These are phyloP conservation scores for Quercus mongolica DNA, from an alignment of 306 rosid genomes.

Conservation along the genomic window DNA sequence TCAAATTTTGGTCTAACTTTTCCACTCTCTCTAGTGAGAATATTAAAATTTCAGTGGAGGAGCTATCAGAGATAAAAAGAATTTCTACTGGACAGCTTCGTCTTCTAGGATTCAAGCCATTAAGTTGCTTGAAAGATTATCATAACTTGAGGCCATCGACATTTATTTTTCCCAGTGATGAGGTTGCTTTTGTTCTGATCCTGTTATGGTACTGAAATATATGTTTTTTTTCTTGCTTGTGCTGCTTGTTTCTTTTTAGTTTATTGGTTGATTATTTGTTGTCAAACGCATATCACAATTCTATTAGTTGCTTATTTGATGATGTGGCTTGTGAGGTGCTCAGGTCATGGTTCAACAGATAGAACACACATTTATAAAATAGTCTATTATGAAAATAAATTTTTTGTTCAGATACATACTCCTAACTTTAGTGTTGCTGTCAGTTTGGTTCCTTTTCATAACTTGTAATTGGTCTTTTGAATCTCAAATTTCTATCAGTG, in stretches of 20 bases:
- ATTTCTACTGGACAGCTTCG: slow-evolving; percentile 63
- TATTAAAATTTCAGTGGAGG: slow-evolving; percentile 63
- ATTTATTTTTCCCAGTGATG: slow-evolving; percentile 75
- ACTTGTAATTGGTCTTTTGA: too few species aligned
- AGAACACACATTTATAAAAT: not conserved
- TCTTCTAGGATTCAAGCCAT: slow-evolving; percentile 90
- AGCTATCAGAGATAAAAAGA: slow-evolving; percentile 74
- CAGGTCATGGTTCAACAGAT: not conserved
- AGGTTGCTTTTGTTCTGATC: slow-evolving; percentile 49
- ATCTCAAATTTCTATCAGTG: too few species aligned
- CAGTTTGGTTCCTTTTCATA: too few species aligned
- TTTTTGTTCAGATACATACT: not conserved
- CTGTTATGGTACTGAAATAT: slow-evolving; percentile 14
- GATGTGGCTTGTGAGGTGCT: not conserved
- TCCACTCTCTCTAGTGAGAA: slow-evolving; percentile 53
- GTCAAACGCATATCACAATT: too few species aligned
- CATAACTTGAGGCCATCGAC: slow-evolving; percentile 94
- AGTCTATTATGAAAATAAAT: not conserved
- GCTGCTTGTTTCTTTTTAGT: slow-evolving; percentile 13
- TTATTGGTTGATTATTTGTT: slow-evolving; percentile 1
- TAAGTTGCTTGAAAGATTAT: slow-evolving; percentile 82
- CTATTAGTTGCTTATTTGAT: not conserved
- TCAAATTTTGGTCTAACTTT: slow-evolving; percentile 17
- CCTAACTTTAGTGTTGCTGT: too few species aligned
- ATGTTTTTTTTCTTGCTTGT: slow-evolving; percentile 3